Evolutionary conservation across 306 rosid genomes (phyloP), one percentile per base, ranked within the genome.

Genomic region (Gillenia trifoliata): DNA sequence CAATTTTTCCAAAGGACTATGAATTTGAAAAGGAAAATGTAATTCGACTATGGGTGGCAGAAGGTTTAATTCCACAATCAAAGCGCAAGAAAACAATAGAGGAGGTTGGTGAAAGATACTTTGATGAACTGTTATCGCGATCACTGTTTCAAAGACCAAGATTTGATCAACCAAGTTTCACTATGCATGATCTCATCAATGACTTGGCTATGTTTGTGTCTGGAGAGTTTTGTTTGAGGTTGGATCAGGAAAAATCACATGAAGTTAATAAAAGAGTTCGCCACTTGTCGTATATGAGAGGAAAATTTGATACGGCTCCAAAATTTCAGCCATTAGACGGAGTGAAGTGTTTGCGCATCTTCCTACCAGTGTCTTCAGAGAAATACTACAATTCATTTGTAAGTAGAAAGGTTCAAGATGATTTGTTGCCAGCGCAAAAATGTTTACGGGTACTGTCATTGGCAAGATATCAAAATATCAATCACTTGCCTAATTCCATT

Each of bases 11-110:
- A 0, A 66, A 71, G 19, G 66, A 23, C 26, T 52, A 75, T 71
- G 43, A 11, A 8, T 64, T 81, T 19, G 0, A 25, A 0, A 76
- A 76, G 50, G 29, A 76, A 8, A 49, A 71, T 2, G 10, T 81
- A 29, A 13, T 76, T 17, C 22, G 41, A 3, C 28, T 69, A 0
- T 80, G 84, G 80, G 60, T 71, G 64, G 80, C 74, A 12, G 64
- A 73, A 33, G 74, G 75, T 54, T 23, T 80, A 31, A 25, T 80
- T 25, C 63, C 17, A 26, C 43, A 52, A 38, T 17, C 3, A 0
- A 13, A 64, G 7, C 1, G 22, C 2, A 8, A 20, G 23, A 62
- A 63, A 4, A 22, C 20, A 40, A 70, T 70, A 16, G 80, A 70
- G 29, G 66, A 62, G 7, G 41, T 43, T 11, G 80, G 79, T 11